Evolutionary conservation across 2,329 filamentous ascomycete species (phyloP).

Genomic region (Aspergillus puulaauensis): DNA sequence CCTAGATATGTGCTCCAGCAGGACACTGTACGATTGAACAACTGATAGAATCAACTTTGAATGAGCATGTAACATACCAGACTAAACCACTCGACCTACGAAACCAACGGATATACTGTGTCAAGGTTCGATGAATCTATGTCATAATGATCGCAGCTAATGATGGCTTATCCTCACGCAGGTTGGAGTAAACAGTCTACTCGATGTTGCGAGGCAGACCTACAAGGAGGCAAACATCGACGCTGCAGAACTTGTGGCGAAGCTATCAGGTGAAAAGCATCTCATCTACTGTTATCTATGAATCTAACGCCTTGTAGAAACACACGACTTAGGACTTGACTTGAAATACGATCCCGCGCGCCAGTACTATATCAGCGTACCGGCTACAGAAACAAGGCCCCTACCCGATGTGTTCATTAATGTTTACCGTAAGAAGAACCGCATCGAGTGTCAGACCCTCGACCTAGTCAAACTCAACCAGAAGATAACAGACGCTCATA

Average conservation of each 20-base stretch:
- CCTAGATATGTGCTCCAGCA: conserved; percentile 62
- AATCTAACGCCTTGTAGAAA: conserved; percentile 44
- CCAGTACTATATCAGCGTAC: conserved; percentile 75
- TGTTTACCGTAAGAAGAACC: conserved; percentile 67
- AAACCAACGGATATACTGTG: conserved; percentile 87
- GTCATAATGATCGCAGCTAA: conserved; percentile 11
- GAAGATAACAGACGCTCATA: conserved; percentile 75
- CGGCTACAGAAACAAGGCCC: conserved; percentile 59
- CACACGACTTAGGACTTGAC: conserved; percentile 60
- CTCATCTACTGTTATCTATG: not conserved
- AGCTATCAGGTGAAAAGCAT: conserved; percentile 59
- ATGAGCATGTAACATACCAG: conserved; percentile 77
- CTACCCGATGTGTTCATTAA: conserved; percentile 77
- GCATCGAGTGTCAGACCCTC: conserved; percentile 83
- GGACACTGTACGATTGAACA: conserved; percentile 61
- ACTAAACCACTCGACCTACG: conserved; percentile 78
- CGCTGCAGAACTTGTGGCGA: conserved; percentile 67
- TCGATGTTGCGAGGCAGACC: conserved; percentile 84
- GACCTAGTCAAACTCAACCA: conserved; percentile 77
- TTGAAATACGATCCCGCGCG: conserved; percentile 75
- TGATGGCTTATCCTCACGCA: conserved; percentile 32
- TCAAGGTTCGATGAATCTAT: conserved; percentile 59
- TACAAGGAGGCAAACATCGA: conserved; percentile 88
- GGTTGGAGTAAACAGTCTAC: conserved; percentile 77
- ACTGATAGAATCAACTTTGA: conserved; percentile 69